A percentile compares a stretch with the other conserved stretches of the same genome.
Evolutionary conservation across 179 eudicot genomes (phyloP).

Genomic region (Spinacia oleracea): DNA sequence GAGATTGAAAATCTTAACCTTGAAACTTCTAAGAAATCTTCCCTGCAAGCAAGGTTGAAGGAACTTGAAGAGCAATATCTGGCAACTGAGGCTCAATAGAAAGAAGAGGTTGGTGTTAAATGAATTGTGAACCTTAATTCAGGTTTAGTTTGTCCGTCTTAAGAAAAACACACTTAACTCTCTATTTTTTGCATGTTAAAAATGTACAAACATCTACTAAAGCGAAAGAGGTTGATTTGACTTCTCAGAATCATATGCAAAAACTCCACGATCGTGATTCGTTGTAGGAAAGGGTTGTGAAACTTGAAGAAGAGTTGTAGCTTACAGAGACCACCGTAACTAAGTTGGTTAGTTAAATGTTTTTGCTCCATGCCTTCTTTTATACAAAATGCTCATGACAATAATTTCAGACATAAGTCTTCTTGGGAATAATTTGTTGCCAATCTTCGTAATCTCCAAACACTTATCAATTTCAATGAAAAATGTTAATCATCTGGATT

Average conservation of each 20-base stretch:
- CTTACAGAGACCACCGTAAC: too few species aligned
- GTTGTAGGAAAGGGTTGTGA: too few species aligned
- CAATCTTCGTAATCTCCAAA: neutral
- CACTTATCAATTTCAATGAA: neutral
- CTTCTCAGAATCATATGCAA: constrained; percentile 36
- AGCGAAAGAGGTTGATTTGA: constrained; percentile 41
- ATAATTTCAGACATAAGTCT: neutral
- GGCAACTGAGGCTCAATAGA: constrained; percentile 46
- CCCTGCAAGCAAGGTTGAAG: too few species aligned
- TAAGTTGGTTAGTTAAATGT: too few species aligned
- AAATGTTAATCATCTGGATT: too few species aligned
- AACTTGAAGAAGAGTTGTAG: too few species aligned
- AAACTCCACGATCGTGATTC: too few species aligned
- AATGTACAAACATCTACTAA: constrained; percentile 31
- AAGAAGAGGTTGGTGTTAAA: constrained; percentile 45
- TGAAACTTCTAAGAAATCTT: constrained; percentile 47
- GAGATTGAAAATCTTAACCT: constrained; percentile 47
- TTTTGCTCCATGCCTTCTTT: too few species aligned
- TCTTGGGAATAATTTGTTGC: neutral
- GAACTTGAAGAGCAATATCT: too few species aligned
- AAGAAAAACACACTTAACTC: neutral
- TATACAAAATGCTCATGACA: too few species aligned
- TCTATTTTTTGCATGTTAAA: constrained; percentile 26
- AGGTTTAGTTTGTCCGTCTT: neutral
- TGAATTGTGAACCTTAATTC: neutral